These are phyloP conservation scores for Aspergillus novofumigatus DNA, from an alignment of 2,329 filamentous ascomycete species.

Conservation along the genomic window DNA sequence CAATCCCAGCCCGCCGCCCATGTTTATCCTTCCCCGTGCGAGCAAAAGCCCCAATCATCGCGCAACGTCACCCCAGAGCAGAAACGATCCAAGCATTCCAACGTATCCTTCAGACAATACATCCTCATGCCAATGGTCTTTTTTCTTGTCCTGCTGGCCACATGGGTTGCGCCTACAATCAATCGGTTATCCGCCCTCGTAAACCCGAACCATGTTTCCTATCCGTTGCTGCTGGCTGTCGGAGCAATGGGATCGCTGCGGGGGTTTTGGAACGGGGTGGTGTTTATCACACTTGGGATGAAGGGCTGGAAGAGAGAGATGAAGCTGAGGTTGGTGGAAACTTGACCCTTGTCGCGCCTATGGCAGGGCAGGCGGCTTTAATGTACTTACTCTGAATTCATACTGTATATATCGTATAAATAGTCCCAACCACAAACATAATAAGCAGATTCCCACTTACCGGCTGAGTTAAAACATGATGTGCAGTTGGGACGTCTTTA, in stretches of 20 bases:
- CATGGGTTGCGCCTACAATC: constrained; percentile 36
- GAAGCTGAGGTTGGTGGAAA: too few relatives aligned
- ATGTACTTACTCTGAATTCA: too few relatives aligned
- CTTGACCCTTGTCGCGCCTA: too few relatives aligned
- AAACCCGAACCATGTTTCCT: constrained; percentile 24
- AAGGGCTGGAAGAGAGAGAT: constrained; percentile 21
- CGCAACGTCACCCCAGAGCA: not conserved
- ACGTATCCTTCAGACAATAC: constrained; percentile 36
- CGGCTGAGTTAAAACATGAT: too few relatives aligned
- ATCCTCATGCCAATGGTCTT: constrained; percentile 39
- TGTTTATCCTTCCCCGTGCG: not conserved
- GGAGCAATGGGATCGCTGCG: constrained; percentile 33
- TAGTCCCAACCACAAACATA: too few relatives aligned
- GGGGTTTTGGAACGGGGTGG: constrained; percentile 38
- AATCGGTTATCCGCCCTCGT: constrained; percentile 34
- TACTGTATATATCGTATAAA: too few relatives aligned
- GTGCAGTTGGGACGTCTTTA: too few relatives aligned
- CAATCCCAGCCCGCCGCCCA: too few relatives aligned
- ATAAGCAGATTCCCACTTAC: too few relatives aligned
- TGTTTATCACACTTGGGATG: constrained; percentile 37
- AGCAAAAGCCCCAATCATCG: constrained; percentile 1
- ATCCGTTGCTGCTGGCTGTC: constrained; percentile 29
- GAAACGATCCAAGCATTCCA: not conserved
- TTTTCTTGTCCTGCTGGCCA: constrained; percentile 31
- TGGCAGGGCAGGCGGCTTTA: too few relatives aligned